These are phyloP conservation scores for Cucurbita moschata DNA, from an alignment of 306 rosid genomes.

Conservation along the genomic window DNA sequence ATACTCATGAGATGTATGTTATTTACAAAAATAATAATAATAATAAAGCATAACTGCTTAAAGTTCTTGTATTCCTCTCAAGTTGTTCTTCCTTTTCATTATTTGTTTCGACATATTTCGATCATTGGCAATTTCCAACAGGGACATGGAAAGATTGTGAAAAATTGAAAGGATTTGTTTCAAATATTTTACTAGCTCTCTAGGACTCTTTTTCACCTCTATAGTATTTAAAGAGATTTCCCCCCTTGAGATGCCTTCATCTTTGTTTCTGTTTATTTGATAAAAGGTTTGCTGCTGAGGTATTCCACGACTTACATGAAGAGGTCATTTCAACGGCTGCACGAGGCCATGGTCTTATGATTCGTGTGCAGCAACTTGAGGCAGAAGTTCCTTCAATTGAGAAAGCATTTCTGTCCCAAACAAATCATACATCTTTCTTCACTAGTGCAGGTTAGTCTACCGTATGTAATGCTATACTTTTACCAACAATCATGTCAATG, in stretches of 20 bases:
- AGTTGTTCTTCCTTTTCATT: too few relatives aligned
- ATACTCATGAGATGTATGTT: too few relatives aligned
- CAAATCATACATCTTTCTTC: conserved; percentile 47
- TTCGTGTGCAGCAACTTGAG: conserved; percentile 92
- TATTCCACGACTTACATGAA: conserved; percentile 89
- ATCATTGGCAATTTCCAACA: background rate
- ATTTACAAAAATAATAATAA: too few relatives aligned
- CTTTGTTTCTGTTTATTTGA: background rate
- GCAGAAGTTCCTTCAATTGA: conserved; percentile 86
- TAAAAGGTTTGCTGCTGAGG: conserved; percentile 83
- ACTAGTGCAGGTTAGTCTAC: conserved; percentile 52
- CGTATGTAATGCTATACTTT: background rate
- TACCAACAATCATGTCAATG: background rate
- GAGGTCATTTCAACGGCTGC: conserved; percentile 82
- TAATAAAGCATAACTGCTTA: too few relatives aligned
- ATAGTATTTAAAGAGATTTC: background rate
- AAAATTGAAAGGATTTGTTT: background rate
- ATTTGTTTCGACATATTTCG: too few relatives aligned
- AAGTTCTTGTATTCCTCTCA: too few relatives aligned
- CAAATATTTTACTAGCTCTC: background rate
- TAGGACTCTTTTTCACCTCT: background rate
- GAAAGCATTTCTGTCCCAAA: conserved; percentile 55
- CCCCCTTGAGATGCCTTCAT: background rate
- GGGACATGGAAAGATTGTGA: background rate
- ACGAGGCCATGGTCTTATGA: conserved; percentile 69